These are phyloP conservation scores for Solioccasus polychromus DNA, from an alignment of 768 basidiomycete genomes.

Conservation along the genomic window DNA sequence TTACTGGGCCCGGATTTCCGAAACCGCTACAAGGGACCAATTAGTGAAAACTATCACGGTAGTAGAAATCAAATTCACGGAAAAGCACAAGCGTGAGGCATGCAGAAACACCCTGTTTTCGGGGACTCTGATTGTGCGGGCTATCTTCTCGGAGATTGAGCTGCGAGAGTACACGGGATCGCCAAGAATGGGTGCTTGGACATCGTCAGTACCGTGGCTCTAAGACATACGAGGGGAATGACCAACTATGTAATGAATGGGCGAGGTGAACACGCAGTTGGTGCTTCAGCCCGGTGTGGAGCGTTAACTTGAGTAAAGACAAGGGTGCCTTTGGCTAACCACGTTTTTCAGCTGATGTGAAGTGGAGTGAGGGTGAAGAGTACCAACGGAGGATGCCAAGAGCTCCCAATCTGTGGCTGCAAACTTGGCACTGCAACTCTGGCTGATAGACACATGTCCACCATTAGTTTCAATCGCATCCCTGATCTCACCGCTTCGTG, in stretches of 20 bases:
- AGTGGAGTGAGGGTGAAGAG: constrained; percentile 9
- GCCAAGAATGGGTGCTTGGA: constrained; percentile 63
- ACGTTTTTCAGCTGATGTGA: constrained; percentile 26
- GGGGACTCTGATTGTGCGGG: constrained; percentile 32
- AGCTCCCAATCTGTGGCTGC: constrained; percentile 52
- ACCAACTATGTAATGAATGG: constrained; percentile 45
- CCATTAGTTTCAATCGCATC: constrained; percentile 37
- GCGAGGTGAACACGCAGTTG: constrained; percentile 69
- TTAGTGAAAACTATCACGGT: constrained; percentile 3
- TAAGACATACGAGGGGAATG: neutral
- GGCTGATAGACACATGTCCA: constrained; percentile 42
- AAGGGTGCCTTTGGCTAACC: constrained; percentile 43
- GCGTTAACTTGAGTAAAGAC: constrained; percentile 52
- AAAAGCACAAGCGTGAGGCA: constrained; percentile 53
- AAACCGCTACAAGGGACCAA: constrained; percentile 42
- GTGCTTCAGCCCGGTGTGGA: constrained; percentile 66
- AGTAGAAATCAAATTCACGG: constrained; percentile 36
- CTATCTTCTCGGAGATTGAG: constrained; percentile 30
- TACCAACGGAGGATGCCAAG: constrained; percentile 54
- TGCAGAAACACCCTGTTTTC: constrained; percentile 58
- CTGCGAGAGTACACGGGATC: constrained; percentile 50
- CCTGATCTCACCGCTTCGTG: constrained; percentile 41
- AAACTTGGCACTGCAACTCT: constrained; percentile 33
- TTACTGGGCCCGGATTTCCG: constrained; percentile 41
- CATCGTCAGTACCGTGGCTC: constrained; percentile 9